Base-by-base conservation (phyloP, 352 stramenopile species). In the Lagenidium giganteum region DNA sequence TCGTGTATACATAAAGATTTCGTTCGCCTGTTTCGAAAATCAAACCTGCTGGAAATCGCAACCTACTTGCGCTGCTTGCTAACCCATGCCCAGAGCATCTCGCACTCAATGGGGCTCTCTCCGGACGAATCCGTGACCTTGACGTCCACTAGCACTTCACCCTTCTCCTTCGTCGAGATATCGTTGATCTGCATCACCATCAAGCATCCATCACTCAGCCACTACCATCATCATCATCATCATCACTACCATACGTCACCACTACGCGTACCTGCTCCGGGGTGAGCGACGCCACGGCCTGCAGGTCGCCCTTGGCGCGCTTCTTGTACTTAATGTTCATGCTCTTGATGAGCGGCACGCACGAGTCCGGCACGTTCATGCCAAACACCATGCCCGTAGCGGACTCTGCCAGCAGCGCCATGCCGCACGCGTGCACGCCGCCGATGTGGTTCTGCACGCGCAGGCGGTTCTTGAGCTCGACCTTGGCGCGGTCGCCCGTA, bases 381-480 rank as follows among this genome's bases (percentile, higher is more conserved):
- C 77, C 79, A 29, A 95, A 75, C 4, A 95, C 63, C 44, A 95
- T 84, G 16, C 84, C 84, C 17, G 75, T 91, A 3, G 84, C 78
- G 2, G 70, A 87, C 59, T 95, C 84, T 14, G 77, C 80, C 27
- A 86, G 62, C 21, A 94, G 64, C 30, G 78, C 82, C 83, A 95
- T 95, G 42, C 73, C 74, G 32, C 81, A 94, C 8, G 84, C 84
- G 57, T 95, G 84, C 31, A 95, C 61, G 21, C 78, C 72, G 5
- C 81, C 78, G 39, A 95, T 94, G 57, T 95, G 84, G 67, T 95
- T 95, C 60, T 94, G 84, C 22, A 95, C 76, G 41, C 73, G 68
- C 43, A 62, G 46, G 28, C 54, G 49, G 63, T 95, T 95, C 35
- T 81, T 80, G 26, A 95, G 61, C 16, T 54, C 57, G 18, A 93